Evolutionary conservation across 495 filamentous ascomycete species (phyloP).

Genomic region (Penicillium bialowiezense): DNA sequence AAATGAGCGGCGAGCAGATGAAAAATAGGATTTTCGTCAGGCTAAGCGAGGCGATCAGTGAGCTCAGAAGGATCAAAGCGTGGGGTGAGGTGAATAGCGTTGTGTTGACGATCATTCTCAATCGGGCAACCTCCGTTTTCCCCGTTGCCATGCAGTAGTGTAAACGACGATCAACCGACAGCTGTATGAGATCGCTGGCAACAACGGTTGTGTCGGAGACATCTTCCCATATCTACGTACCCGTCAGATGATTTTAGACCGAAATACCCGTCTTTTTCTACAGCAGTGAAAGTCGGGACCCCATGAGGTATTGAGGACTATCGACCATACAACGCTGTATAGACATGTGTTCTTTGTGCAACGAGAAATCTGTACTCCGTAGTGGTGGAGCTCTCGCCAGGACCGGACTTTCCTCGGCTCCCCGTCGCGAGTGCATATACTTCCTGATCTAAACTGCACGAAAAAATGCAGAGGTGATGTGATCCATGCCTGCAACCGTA

Average conservation of each 20-base stretch:
- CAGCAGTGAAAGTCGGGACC: too few species aligned
- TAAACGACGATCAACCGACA: not conserved
- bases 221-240: too few species aligned
- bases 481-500: too few species aligned
- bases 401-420: not conserved
- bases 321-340: too few species aligned
- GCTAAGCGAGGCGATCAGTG: not conserved
- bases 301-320: too few species aligned
- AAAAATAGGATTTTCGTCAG: not conserved
- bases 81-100: not conserved
- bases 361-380: not conserved
- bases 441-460: not conserved
- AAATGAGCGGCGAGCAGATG: not conserved
- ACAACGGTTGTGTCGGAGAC: too few species aligned
- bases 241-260: too few species aligned
- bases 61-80: not conserved
- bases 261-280: too few species aligned
- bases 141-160: slow-evolving; percentile 5
- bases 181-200: too few species aligned
- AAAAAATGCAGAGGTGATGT: too few species aligned
- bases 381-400: not conserved
- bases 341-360: not conserved
- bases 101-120: slow-evolving; percentile 5
- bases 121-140: slow-evolving; percentile 3
- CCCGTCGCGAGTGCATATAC: not conserved